Base-by-base conservation (phyloP, 345 rosid genomes). In the Dipteronia sinensis region DNA sequence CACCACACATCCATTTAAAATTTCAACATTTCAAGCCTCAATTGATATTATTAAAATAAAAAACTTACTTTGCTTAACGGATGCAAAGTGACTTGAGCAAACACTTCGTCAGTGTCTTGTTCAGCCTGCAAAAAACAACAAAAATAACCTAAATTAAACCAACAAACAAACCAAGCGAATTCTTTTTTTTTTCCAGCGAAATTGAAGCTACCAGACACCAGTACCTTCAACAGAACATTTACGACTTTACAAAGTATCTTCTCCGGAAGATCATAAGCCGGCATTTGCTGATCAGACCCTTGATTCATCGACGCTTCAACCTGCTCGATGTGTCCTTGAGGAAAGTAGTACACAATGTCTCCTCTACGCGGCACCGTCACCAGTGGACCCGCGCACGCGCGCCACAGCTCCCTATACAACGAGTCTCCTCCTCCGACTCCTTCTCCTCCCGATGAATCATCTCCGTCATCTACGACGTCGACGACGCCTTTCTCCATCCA, bases 291-390 rank as follows among this genome's bases (percentile, higher is more conserved):
- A 67, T 87, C 86, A 0, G 86, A 77, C 0, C 55, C 82, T 76
- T 86, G 90, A 79, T 86, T 87, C 67, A 86, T 87, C 12, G 88
- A 89, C 15, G 92, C 90, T 76, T 87, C 89, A 51, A 87, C 90
- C 86, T 89, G 93, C 78, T 89, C 93, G 15, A 89, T 85, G 53
- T 89, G 93, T 34, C 93, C 93, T 34, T 87, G 89, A 31, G 91
- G 93, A 80, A 89, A 90, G 78, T 88, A 89, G 69, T 73, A 85
- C 2, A 89, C 91, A 22, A 80, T 80, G 51, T 88, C 91, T 29
- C 81, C 82, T 38, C 76, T 75, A 17, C 84, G 83, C 46, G 91
- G 93, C 55, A 89, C 84, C 59, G 86, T 85, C 56, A 88, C 89
- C 22, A 88, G 82, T 56, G 91, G 91, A 22, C 93, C 93, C 6